Conservation (phyloP, 352 stramenopile species). For the Globisporangium echinulatum region DNA sequence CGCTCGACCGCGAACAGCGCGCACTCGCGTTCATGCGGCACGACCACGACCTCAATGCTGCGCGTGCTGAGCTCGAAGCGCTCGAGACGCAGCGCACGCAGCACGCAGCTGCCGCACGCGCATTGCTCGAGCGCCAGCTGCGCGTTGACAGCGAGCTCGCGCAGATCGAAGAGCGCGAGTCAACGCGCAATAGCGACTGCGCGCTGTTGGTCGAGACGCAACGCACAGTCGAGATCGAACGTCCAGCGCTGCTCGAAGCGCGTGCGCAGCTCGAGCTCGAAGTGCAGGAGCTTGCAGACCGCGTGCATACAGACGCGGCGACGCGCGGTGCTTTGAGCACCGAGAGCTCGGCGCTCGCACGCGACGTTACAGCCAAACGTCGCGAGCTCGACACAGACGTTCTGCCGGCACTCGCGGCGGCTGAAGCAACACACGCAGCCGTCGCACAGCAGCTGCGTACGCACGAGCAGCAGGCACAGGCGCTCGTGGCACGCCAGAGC, state of each 20-base stretch:
- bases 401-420: slow-evolving; percentile 41
- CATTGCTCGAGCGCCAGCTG: slow-evolving; percentile 70
- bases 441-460: slow-evolving; percentile 67
- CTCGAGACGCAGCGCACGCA: slow-evolving; percentile 63
- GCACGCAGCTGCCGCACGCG: slow-evolving; percentile 37
- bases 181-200: slow-evolving; percentile 44
- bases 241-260: slow-evolving; percentile 69
- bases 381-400: slow-evolving; percentile 44
- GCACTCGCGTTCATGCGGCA: slow-evolving; percentile 97
- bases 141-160: slow-evolving; percentile 44
- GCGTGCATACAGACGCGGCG: slow-evolving; percentile 35
- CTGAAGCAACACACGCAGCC: slow-evolving; percentile 73
- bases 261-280: slow-evolving; percentile 80
- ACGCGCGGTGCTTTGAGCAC: slow-evolving; percentile 42
- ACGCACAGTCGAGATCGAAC: slow-evolving; percentile 57
- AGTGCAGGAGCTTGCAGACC: slow-evolving; percentile 65
- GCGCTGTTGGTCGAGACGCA: slow-evolving; percentile 39
- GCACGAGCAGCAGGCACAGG: slow-evolving; percentile 63
- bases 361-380: slow-evolving; percentile 46
- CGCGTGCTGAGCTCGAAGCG: slow-evolving; percentile 50
- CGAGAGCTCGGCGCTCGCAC: slow-evolving; percentile 45
- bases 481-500: slow-evolving; percentile 95
- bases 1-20: slow-evolving; percentile 92
- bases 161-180: slow-evolving; percentile 36
- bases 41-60: slow-evolving; percentile 78